Conservation (phyloP, 192 early-diverging fungal genomes). For the Backusella tarrabulga region DNA sequence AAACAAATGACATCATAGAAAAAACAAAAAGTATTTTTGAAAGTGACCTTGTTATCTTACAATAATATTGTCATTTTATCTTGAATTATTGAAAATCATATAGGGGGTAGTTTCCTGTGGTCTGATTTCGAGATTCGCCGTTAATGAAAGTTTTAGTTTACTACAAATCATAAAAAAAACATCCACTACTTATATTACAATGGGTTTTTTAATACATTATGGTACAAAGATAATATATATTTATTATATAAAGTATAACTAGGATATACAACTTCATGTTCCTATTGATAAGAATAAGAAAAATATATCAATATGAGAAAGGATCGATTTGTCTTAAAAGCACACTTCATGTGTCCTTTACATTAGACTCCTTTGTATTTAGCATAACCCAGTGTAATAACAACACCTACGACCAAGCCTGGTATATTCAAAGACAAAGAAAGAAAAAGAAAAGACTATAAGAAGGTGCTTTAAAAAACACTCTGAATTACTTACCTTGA, state of each 20-base stretch:
- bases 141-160: no score
- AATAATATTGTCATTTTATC: no score
- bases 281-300: not conserved
- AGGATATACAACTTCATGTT: not conserved
- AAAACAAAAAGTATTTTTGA: no score
- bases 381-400: constrained; percentile 18
- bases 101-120: no score
- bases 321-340: not conserved
- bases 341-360: not conserved
- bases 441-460: not conserved
- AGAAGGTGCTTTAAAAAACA: not conserved
- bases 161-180: no score
- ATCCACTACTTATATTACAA: no score
- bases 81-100: no score
- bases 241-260: not conserved
- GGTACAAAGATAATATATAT: not conserved
- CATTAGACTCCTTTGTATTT: constrained; percentile 22
- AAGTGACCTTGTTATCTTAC: no score
- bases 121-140: no score
- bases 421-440: not conserved
- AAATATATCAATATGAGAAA: not conserved
- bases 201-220: no score
- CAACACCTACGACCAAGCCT: constrained; percentile 26
- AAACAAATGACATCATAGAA: no score
- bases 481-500: constrained; percentile 11